phyloP scores from a whole-genome alignment of 169 alveolate species.

The Plasmodium ovale region DNA sequence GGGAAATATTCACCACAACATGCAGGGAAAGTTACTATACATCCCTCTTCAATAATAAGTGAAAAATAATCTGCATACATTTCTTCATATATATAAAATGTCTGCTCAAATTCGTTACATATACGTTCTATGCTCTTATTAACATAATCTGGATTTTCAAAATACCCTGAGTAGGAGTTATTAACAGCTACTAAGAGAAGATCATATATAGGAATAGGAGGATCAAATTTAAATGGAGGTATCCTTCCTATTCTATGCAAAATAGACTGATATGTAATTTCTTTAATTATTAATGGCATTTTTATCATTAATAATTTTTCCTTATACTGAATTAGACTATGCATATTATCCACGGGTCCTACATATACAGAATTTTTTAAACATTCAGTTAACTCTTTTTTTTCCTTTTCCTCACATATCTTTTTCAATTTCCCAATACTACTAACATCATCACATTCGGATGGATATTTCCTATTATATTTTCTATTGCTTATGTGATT shows the following conservation, averaged over 20 bases:
- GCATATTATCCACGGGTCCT: slow-evolving; percentile 82
- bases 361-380: slow-evolving; percentile 81
- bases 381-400: slow-evolving; percentile 77
- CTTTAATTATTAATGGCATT: slow-evolving; percentile 76
- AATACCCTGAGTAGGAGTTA: slow-evolving; percentile 48
- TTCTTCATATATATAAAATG: slow-evolving; percentile 45
- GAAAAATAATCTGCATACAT: slow-evolving; percentile 75
- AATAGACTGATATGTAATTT: slow-evolving; percentile 81
- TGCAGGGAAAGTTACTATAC: slow-evolving; percentile 55
- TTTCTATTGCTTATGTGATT: slow-evolving; percentile 38
- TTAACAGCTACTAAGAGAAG: slow-evolving; percentile 77
- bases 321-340: slow-evolving; percentile 83
- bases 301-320: slow-evolving; percentile 79
- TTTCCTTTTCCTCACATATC: slow-evolving; percentile 72
- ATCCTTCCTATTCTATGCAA: slow-evolving; percentile 83
- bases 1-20: slow-evolving; percentile 82
- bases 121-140: slow-evolving; percentile 26
- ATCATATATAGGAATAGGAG: slow-evolving; percentile 78
- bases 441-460: slow-evolving; percentile 36
- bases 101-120: slow-evolving; percentile 50
- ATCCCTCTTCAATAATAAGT: slow-evolving; percentile 45
- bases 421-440: slow-evolving; percentile 48
- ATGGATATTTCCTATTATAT: slow-evolving; percentile 20
- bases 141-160: slow-evolving; percentile 52
- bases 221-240: slow-evolving; percentile 80